Percentiles rank a stretch among this genome's conserved stretches.
Conservation (phyloP, 805 yeast genomes). For the Zygoascus tannicola region DNA sequence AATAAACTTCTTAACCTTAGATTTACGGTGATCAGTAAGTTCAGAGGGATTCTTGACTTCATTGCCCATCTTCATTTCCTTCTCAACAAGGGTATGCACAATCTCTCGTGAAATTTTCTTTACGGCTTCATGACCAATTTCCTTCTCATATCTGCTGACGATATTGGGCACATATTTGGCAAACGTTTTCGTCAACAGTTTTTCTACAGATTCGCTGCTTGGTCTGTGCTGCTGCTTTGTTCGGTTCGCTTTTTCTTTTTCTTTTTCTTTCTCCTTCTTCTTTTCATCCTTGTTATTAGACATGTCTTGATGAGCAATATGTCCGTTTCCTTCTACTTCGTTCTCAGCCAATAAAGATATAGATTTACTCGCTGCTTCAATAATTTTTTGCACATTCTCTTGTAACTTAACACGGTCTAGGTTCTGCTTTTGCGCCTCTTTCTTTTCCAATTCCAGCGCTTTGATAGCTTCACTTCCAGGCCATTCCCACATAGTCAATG, state of each 20-base stretch:
- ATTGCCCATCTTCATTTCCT: conserved; percentile 44
- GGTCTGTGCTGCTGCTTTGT: conserved; percentile 10
- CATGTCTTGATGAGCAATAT: conserved; percentile 8
- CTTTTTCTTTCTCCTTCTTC: not conserved
- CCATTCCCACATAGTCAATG: conserved; percentile 49
- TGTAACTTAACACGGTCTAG: conserved; percentile 14
- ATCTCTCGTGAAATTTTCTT: conserved; percentile 77
- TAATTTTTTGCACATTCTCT: conserved; percentile 29
- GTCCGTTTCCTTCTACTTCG: conserved; percentile 25
- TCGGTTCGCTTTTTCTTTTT: not conserved
- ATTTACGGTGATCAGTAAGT: conserved; percentile 52
- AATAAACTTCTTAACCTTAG: conserved; percentile 59
- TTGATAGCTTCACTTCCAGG: conserved; percentile 32
- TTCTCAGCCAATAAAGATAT: conserved; percentile 10
- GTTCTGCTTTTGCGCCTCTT: conserved; percentile 1
- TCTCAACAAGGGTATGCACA: conserved; percentile 53
- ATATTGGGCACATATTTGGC: conserved; percentile 76
- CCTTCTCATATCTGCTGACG: conserved; percentile 53
- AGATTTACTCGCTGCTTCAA: conserved; percentile 30
- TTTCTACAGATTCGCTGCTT: conserved; percentile 1
- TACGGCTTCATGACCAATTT: conserved; percentile 61
- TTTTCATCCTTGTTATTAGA: not conserved
- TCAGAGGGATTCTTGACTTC: conserved; percentile 38
- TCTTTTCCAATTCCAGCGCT: conserved; percentile 2
- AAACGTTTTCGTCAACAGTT: conserved; percentile 31